phyloP scores from a whole-genome alignment of 805 yeast species.

The Saccharomyces eubayanus region DNA sequence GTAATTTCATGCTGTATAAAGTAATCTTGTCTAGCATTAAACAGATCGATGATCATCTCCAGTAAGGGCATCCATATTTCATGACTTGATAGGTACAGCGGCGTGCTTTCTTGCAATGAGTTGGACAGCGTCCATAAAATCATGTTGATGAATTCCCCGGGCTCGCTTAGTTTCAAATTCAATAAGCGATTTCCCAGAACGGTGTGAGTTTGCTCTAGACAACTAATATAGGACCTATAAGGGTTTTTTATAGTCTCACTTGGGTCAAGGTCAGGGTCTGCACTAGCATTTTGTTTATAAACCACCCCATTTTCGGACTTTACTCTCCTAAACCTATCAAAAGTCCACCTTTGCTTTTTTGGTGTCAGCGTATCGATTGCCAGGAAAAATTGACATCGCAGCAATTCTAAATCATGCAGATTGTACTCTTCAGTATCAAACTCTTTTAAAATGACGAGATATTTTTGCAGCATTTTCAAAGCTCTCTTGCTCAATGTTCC shows the following conservation, averaged over 20 bases:
- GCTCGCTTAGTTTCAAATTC: conserved; percentile 12
- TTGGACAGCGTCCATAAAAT: conserved; percentile 22
- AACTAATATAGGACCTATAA: conserved; percentile 20
- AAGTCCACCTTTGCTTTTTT: not conserved
- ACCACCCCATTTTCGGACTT: conserved; percentile 6
- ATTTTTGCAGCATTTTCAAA: conserved; percentile 21
- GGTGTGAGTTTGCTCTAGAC: conserved; percentile 11
- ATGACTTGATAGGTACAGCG: conserved; percentile 11
- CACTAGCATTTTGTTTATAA: not conserved
- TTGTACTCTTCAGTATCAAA: conserved; percentile 11
- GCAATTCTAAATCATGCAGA: conserved; percentile 16
- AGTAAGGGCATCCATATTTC: conserved; percentile 25
- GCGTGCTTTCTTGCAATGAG: conserved; percentile 11
- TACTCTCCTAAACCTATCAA: conserved; percentile 9
- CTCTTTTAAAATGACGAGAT: conserved; percentile 13
- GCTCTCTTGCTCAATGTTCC: conserved; percentile 31
- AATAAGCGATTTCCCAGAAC: conserved; percentile 18
- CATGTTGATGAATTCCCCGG: conserved; percentile 22
- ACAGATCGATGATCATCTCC: conserved; percentile 14
- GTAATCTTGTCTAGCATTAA: conserved; percentile 21
- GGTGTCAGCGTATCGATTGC: conserved; percentile 16
- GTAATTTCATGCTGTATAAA: conserved; percentile 15
- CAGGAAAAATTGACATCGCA: conserved; percentile 27
- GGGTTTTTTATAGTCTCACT: conserved; percentile 6
- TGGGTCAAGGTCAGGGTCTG: not conserved